phyloP scores from a whole-genome alignment of 257 asterid genomes.

The Linaria vulgaris region DNA sequence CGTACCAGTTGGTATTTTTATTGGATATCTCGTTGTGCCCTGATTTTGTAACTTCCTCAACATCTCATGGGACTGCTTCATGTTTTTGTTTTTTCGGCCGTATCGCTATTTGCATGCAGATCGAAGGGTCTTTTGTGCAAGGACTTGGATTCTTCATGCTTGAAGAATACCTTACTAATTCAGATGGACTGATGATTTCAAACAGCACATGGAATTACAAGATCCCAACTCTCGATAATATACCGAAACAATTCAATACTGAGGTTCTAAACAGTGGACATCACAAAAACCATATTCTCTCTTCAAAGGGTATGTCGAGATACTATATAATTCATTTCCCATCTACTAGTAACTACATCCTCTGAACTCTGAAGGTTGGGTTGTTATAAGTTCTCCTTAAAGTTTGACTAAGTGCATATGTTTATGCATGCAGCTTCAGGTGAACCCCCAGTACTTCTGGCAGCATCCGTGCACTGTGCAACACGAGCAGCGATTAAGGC shows the following conservation, averaged over 20 bases:
- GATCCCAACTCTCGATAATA: constrained; percentile 78
- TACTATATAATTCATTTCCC: not conserved
- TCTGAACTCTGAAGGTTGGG: too few relatives aligned
- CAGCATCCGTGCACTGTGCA: constrained; percentile 72
- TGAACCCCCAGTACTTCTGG: constrained; percentile 68
- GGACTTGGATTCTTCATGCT: constrained; percentile 86
- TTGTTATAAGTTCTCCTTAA: too few relatives aligned
- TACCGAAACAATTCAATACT: constrained; percentile 63
- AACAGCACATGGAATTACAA: constrained; percentile 80
- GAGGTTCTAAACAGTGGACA: constrained; percentile 64
- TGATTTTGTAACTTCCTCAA: not conserved
- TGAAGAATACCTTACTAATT: constrained; percentile 63
- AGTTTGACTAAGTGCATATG: too few relatives aligned
- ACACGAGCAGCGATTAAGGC: constrained; percentile 61
- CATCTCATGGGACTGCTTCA: too few relatives aligned
- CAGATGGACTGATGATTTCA: constrained; percentile 49
- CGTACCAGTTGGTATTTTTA: not conserved
- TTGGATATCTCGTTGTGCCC: not conserved
- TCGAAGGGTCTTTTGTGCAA: constrained; percentile 87
- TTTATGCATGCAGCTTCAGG: constrained; percentile 55
- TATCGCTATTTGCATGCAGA: constrained; percentile 34
- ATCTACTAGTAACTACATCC: too few relatives aligned
- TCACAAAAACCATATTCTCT: constrained; percentile 62
- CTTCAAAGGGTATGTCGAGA: constrained; percentile 84
- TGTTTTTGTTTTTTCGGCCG: not conserved